A percentile compares a stretch with the other conserved stretches of the same genome.
These are phyloP conservation scores for Stagonosporopsis cucurbitacearum DNA, from an alignment of 2,329 filamentous ascomycete genomes.

Conservation along the genomic window DNA sequence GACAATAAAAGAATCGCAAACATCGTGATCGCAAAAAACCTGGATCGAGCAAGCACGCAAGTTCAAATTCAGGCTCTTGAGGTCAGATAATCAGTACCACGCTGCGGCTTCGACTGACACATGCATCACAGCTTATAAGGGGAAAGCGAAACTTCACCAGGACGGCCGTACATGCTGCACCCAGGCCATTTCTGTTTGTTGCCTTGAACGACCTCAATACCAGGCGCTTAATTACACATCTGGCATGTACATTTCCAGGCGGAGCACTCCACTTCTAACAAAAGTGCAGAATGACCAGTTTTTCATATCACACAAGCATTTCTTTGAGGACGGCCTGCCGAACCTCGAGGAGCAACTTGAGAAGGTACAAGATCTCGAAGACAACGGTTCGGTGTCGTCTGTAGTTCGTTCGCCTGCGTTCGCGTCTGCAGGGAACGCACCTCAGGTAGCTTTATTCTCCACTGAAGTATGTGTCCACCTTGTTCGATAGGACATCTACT, in stretches of 20 bases:
- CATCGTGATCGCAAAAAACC: slow-evolving; percentile 79
- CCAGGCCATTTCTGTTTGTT: slow-evolving; percentile 80
- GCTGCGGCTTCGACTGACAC: slow-evolving; percentile 9
- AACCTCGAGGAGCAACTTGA: slow-evolving; percentile 69
- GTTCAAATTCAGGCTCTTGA: slow-evolving; percentile 83
- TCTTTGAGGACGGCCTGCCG: slow-evolving; percentile 72
- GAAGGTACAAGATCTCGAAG: slow-evolving; percentile 30
- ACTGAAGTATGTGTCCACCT: slow-evolving; percentile 50
- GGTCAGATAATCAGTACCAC: slow-evolving; percentile 40
- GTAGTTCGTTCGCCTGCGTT: slow-evolving; percentile 44
- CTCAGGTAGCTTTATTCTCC: slow-evolving; percentile 48
- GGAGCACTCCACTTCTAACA: slow-evolving; percentile 41
- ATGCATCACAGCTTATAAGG: slow-evolving; percentile 71
- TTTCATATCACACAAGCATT: slow-evolving; percentile 86
- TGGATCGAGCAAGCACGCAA: slow-evolving; percentile 73
- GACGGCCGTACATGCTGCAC: slow-evolving; percentile 74
- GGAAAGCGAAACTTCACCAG: slow-evolving; percentile 79
- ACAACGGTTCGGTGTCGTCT: slow-evolving; percentile 46
- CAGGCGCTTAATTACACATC: slow-evolving; percentile 49
- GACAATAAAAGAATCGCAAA: slow-evolving; percentile 72
- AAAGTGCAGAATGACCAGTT: slow-evolving; percentile 78
- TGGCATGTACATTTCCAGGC: slow-evolving; percentile 47
- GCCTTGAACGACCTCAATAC: slow-evolving; percentile 65
- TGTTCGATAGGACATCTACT: background rate
- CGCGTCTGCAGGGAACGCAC: slow-evolving; percentile 20